Conservation (phyloP, 306 rosid genomes). For the Potentilla sterilis region DNA sequence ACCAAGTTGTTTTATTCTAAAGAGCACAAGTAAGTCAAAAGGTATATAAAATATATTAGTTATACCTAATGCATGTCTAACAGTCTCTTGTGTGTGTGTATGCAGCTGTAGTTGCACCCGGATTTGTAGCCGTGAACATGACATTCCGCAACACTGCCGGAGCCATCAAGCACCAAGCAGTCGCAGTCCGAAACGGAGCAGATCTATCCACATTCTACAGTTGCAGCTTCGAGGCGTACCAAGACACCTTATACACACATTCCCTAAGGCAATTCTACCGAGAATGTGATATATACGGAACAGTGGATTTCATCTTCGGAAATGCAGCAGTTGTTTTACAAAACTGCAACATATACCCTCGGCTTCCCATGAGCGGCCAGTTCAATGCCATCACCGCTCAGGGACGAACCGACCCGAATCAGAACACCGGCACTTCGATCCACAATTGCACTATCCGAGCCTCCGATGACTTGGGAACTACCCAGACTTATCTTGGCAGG, state of each 20-base stretch:
- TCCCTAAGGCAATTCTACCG: slow-evolving; percentile 73
- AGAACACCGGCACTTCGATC: slow-evolving; percentile 72
- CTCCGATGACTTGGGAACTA: slow-evolving; percentile 44
- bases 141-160: slow-evolving; percentile 83
- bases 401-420: slow-evolving; percentile 77
- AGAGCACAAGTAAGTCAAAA: too few relatives aligned
- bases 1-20: too few relatives aligned
- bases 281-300: slow-evolving; percentile 81
- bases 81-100: not conserved
- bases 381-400: slow-evolving; percentile 94
- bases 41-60: not conserved
- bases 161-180: slow-evolving; percentile 73
- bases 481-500: slow-evolving; percentile 64
- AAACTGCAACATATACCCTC: slow-evolving; percentile 72
- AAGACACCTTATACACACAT: slow-evolving; percentile 77
- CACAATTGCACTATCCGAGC: slow-evolving; percentile 68
- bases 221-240: slow-evolving; percentile 84
- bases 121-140: slow-evolving; percentile 70
- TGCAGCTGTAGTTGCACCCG: slow-evolving; percentile 63
- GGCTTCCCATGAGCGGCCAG: slow-evolving; percentile 76
- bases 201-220: slow-evolving; percentile 64
- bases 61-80: not conserved
- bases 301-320: slow-evolving; percentile 93
- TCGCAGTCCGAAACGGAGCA: slow-evolving; percentile 68
- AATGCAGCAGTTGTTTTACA: slow-evolving; percentile 85